Evolutionary conservation across 139 green algal genomes (phyloP).

Genomic region (Deuterostichococcus epilithicus): DNA sequence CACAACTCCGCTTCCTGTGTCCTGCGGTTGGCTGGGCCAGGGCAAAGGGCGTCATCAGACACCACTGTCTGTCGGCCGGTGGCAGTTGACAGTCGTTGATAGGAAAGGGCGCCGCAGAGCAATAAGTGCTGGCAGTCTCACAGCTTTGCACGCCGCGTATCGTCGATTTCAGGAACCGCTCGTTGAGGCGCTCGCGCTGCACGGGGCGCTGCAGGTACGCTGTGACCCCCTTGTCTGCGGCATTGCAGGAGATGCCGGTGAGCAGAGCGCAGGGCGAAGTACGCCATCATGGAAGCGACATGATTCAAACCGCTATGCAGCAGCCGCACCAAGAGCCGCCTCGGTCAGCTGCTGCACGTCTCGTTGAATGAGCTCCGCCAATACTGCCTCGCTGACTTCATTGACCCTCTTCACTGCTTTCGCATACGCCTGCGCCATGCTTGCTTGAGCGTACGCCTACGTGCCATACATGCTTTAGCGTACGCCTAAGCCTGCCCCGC

Average conservation of each 20-base stretch:
- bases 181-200: constrained; percentile 54
- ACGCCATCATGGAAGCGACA: not conserved
- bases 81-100: not conserved
- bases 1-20: not conserved
- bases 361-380: constrained; percentile 20
- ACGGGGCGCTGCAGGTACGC: constrained; percentile 41
- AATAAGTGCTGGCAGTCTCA: not conserved
- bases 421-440: not conserved
- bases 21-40: not conserved
- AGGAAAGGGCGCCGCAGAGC: not conserved
- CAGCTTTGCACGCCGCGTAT: constrained; percentile 36
- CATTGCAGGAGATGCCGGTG: not conserved
- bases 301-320: not conserved
- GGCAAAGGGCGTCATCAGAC: not conserved
- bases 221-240: constrained; percentile 47
- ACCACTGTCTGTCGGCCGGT: not conserved
- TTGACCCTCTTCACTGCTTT: not conserved
- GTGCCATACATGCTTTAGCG: no score
- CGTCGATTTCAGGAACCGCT: constrained; percentile 68
- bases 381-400: not conserved
- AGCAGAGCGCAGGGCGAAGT: not conserved
- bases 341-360: constrained; percentile 24
- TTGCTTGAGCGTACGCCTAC: no score
- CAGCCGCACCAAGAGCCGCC: constrained; percentile 12
- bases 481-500: no score